Evolutionary conservation across 176 grass and related monocot species (phyloP).

Genomic region (Avena atlantica): DNA sequence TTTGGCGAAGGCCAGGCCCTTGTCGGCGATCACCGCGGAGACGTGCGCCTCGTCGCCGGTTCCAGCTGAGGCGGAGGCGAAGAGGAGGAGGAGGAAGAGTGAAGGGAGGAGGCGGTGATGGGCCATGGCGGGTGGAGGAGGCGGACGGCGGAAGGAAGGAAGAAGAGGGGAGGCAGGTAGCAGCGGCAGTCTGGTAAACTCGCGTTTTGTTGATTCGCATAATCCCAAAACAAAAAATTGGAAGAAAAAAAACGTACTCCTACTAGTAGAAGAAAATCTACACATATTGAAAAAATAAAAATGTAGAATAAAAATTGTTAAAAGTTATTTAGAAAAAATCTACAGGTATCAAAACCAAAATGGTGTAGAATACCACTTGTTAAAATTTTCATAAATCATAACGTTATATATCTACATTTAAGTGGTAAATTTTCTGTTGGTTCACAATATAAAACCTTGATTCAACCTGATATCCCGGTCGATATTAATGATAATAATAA

Average conservation of each 20-base stretch:
- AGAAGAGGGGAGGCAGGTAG: slow-evolving; percentile 21
- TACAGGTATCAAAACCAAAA: too few relatives aligned
- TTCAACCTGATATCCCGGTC: too few relatives aligned
- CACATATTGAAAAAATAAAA: background rate
- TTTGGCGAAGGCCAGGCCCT: slow-evolving; percentile 75
- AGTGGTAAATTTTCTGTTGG: too few relatives aligned
- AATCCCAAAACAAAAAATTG: background rate
- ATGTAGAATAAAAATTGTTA: too few relatives aligned
- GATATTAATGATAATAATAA: too few relatives aligned
- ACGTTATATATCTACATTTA: too few relatives aligned
- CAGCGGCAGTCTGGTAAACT: background rate
- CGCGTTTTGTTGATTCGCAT: background rate
- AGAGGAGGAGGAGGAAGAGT: slow-evolving; percentile 27
- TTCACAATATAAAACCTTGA: too few relatives aligned
- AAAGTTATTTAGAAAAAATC: too few relatives aligned
- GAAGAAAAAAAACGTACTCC: too few relatives aligned
- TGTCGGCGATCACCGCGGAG: slow-evolving; percentile 63
- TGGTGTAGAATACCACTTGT: too few relatives aligned
- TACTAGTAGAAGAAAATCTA: too few relatives aligned
- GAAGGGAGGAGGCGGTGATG: background rate
- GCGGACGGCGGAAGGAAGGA: slow-evolving; percentile 20
- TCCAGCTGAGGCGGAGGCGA: slow-evolving; percentile 3
- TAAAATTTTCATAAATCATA: too few relatives aligned
- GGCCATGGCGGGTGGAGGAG: slow-evolving; percentile 44
- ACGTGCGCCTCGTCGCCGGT: slow-evolving; percentile 46